Evolutionary conservation across 257 asterid species (phyloP).

Genomic region (Fraxinus anomala): DNA sequence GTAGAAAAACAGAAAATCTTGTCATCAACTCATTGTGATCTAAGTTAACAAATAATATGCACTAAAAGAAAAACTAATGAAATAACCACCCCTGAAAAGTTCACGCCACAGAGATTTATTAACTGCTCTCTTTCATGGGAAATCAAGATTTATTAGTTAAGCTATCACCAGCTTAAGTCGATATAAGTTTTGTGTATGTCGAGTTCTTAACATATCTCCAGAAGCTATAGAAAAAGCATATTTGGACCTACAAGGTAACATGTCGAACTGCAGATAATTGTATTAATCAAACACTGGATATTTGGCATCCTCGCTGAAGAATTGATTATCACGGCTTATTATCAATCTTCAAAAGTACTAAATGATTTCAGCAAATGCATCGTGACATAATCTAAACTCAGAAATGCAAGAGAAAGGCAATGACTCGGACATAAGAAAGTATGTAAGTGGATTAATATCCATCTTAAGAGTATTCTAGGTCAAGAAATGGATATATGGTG

Average conservation of each 20-base stretch:
- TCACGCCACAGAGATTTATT: background rate
- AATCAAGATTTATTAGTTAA: background rate
- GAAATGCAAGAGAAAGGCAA: background rate
- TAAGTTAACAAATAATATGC: background rate
- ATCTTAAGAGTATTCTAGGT: background rate
- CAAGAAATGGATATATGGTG: background rate
- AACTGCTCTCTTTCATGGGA: background rate
- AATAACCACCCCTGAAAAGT: background rate
- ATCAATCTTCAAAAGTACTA: background rate
- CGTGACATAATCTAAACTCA: background rate
- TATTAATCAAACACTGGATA: background rate
- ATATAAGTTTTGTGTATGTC: background rate
- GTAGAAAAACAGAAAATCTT: too few species aligned
- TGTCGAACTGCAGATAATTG: background rate
- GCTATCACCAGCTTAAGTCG: background rate
- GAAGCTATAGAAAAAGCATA: background rate
- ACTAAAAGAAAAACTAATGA: background rate
- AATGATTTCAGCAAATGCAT: background rate
- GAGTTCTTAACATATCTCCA: background rate
- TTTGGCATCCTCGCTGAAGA: background rate
- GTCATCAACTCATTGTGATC: background rate
- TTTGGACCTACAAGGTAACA: background rate
- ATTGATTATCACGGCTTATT: background rate
- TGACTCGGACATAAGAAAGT: background rate
- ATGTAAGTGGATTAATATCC: background rate